Base-by-base conservation (phyloP, 345 rosid genomes). In the Arabis alpina region DNA sequence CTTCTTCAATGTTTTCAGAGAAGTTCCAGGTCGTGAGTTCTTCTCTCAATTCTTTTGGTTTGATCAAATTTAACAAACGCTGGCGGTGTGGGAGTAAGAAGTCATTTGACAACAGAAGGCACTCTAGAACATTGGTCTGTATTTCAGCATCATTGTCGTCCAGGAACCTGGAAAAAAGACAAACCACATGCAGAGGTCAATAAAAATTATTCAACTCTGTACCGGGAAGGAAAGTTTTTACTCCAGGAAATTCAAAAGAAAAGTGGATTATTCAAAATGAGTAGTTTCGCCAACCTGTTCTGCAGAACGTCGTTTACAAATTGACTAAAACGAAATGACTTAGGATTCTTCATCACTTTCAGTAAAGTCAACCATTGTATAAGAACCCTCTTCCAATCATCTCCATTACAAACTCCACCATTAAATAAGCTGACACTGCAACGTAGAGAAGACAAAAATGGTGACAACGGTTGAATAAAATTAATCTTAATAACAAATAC, bases 1-100 rank as follows among this genome's bases (percentile, higher is more conserved):
- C 76, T 50, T 84, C 91, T 65, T 85, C 87, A 66, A 91, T 81
- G 49, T 88, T 91, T 76, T 71, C 74, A 43, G 92, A 84, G 74
- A 91, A 78, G 85, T 86, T 87, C 98, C 96, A 94, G 25, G 86
- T 94, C 13, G 95, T 82, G 55, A 94, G 76, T 77, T 88, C 96
- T 76, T 91, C 97, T 73, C 96, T 81, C 77, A 94, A 48, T 71
- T 62, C 76, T 73, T 88, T 82, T 48, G 96, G 76, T 78, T 77
- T 78, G 73, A 94, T 89, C 81, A 94, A 81, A 71, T 88, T 94
- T 78, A 83, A 86, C 52, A 94, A 77, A 81, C 84, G 88, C 66
- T 81, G 87, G 41, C 85, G 81, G 80, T 94, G 85, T 15, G 90
- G 90, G 48, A 87, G 78, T 73, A 94, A 76, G 71, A 78, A 87